Conservation (phyloP, 192 early-diverging fungal species). For the Geranomyces michiganensis region DNA sequence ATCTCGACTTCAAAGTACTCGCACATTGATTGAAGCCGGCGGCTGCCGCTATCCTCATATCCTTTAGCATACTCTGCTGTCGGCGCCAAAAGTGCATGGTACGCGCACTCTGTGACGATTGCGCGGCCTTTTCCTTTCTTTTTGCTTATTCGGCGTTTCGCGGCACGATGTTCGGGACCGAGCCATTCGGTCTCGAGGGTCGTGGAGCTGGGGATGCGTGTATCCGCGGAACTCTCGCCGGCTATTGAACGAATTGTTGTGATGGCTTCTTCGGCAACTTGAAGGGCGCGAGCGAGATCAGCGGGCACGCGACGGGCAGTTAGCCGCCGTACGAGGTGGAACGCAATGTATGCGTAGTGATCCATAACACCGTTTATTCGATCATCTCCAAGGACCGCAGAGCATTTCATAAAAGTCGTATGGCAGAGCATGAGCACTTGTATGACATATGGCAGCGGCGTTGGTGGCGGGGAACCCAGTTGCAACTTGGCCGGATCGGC, state of each 20-base stretch:
- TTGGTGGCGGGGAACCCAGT: not conserved
- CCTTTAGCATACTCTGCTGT: slow-evolving; percentile 25
- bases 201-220: slow-evolving; percentile 43
- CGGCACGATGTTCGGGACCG: slow-evolving; percentile 27
- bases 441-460: slow-evolving; percentile 23
- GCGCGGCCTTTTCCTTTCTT: slow-evolving; percentile 17
- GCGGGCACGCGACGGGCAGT: not conserved
- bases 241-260: slow-evolving; percentile 27
- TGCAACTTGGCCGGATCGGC: slow-evolving; percentile 14
- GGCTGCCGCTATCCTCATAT: slow-evolving; percentile 6
- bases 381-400: slow-evolving; percentile 32
- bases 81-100: slow-evolving; percentile 37
- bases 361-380: slow-evolving; percentile 23
- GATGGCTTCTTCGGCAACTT: slow-evolving; percentile 37
- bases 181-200: slow-evolving; percentile 44
- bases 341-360: slow-evolving; percentile 37
- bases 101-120: slow-evolving; percentile 30
- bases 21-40: slow-evolving; percentile 31
- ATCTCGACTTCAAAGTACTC: slow-evolving; percentile 44
- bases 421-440: slow-evolving; percentile 28
- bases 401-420: slow-evolving; percentile 18
- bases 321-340: slow-evolving; percentile 29
- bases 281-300: slow-evolving; percentile 14
- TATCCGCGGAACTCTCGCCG: slow-evolving; percentile 24
- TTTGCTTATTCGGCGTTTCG: slow-evolving; percentile 14